Evolutionary conservation across 2,329 filamentous ascomycete species (phyloP).

Genomic region (Capronia americana): DNA sequence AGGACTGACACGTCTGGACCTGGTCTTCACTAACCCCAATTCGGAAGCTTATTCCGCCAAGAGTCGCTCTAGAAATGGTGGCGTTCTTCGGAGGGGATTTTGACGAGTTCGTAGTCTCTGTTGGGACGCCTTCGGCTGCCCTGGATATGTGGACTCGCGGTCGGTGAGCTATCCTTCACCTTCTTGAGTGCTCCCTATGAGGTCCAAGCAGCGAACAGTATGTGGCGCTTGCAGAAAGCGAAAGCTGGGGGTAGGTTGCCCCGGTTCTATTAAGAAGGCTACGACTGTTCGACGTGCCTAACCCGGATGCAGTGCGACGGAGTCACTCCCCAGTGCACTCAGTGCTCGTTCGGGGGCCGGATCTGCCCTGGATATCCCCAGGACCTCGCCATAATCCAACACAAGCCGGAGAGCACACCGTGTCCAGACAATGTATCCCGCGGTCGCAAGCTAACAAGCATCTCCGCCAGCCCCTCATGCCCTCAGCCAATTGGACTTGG

Average conservation of each 20-base stretch:
- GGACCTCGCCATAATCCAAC: background rate
- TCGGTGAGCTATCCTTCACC: background rate
- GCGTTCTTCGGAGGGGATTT: background rate
- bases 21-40: background rate
- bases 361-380: background rate
- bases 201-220: constrained; percentile 4
- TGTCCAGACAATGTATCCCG: background rate
- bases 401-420: background rate
- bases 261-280: background rate
- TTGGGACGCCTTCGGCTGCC: background rate
- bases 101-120: background rate
- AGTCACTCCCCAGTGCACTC: constrained; percentile 1
- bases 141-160: background rate
- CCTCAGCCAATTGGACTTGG: no score
- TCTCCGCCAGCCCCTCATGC: no score
- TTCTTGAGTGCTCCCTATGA: background rate
- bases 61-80: background rate
- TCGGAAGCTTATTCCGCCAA: constrained; percentile 6
- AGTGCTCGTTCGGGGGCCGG: background rate
- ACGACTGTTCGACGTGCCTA: background rate
- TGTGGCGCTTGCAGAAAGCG: background rate
- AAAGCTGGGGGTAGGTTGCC: background rate
- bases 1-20: background rate
- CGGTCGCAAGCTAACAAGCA: no score
- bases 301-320: background rate